These are phyloP conservation scores for Colletotrichum theobromicola DNA, from an alignment of 2,329 filamentous ascomycete genomes.

Conservation along the genomic window DNA sequence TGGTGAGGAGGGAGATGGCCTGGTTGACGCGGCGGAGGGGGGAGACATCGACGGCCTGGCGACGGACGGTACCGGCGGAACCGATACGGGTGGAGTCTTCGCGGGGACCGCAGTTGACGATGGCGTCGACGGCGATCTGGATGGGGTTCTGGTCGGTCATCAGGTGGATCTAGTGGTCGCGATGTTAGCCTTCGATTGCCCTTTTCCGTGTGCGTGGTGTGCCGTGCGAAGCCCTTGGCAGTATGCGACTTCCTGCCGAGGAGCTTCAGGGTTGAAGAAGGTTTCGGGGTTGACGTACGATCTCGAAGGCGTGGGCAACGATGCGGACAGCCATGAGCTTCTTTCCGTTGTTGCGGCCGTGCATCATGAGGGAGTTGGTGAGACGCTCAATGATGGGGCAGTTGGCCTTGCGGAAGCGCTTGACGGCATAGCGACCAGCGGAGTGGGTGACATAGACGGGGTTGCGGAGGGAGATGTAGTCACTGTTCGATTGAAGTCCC, in stretches of 20 bases:
- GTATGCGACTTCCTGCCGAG: slow-evolving; percentile 14
- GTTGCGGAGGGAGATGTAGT: slow-evolving; percentile 99
- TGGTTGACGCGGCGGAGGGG: slow-evolving; percentile 99
- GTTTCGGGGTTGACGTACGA: slow-evolving; percentile 69
- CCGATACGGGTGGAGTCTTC: slow-evolving; percentile 99
- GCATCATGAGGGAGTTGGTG: slow-evolving; percentile 99
- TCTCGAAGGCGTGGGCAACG: slow-evolving; percentile 98
- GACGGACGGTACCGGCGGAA: slow-evolving; percentile 98
- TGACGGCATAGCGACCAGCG: slow-evolving; percentile 96
- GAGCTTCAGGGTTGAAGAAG: neutral
- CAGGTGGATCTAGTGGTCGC: slow-evolving; percentile 83
- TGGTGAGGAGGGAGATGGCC: slow-evolving; percentile 98
- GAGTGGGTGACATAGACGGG: slow-evolving; percentile 99
- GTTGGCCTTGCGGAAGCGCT: slow-evolving; percentile 99
- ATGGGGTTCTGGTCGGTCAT: slow-evolving; percentile 99
- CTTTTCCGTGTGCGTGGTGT: too few species aligned
- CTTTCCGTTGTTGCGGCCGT: slow-evolving; percentile 99
- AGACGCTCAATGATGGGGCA: slow-evolving; percentile 99
- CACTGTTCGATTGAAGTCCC: slow-evolving; percentile 60
- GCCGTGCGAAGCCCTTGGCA: neutral
- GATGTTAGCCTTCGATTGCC: slow-evolving; percentile 30
- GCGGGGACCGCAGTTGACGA: slow-evolving; percentile 99
- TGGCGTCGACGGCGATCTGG: slow-evolving; percentile 98
- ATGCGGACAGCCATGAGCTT: slow-evolving; percentile 99
- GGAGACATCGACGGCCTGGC: slow-evolving; percentile 99